Evolutionary conservation across 352 stramenopile species (phyloP), one percentile per base, ranked within the genome.

Genomic region (Globisporangium echinulatum): DNA sequence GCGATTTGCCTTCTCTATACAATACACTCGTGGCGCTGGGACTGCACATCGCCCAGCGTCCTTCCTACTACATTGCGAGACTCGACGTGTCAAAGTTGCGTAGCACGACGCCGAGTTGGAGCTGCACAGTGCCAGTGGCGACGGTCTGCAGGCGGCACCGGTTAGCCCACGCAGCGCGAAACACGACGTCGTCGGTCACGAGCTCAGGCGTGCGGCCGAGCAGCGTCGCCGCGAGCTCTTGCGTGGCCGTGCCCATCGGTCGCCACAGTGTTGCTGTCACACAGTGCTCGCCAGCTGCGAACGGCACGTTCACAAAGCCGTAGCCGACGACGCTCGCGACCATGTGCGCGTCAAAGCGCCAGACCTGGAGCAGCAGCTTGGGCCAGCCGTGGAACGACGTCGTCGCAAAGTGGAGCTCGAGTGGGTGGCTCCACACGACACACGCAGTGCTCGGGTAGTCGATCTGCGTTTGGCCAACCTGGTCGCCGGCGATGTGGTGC

Each of bases 351-450:
- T 91, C 75, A 11, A 72, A 66, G 44, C 66, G 69, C 78, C 78
- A 88, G 13, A 90, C 76, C 66, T 90, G 78, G 5, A 92, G 64
- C 33, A 89, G 47, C 4, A 88, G 46, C 49, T 80, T 85, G 1
- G 82, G 79, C 82, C 82, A 90, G 19, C 77, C 77, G 14, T 85
- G 67, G 37, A 90, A 77, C 0, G 75, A 72, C 7, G 68, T 73
- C 15, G 72, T 82, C 4, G 68, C 69, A 17, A 88, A 82, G 60
- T 91, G 82, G 38, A 90, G 64, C 63, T 88, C 79, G 33, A 92
- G 71, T 5, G 82, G 82, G 48, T 92, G 77, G 17, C 65, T 67
- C 79, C 82, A 90, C 8, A 87, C 63, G 13, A 75, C 58, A 5
- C 59, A 37, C 19, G 54, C 46, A 9, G 58, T 63, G 15, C 6